A percentile compares a stretch with the other conserved stretches of the same genome.
Conservation (phyloP, 2,329 filamentous ascomycete genomes). For the Sclerotinia minor region DNA sequence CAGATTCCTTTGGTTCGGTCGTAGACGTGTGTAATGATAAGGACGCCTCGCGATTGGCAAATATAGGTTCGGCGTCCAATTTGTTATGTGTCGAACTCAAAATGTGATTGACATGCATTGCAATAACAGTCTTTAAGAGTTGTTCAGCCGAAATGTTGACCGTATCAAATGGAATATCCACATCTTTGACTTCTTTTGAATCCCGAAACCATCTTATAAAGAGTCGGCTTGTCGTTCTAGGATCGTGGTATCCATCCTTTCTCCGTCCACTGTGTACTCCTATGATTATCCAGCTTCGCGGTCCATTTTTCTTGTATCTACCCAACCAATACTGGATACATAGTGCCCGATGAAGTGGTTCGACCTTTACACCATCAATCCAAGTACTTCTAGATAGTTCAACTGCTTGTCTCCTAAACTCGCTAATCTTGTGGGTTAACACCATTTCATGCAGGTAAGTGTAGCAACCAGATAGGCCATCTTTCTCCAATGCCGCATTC, state of each 20-base stretch:
- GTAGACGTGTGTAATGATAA: constrained; percentile 59
- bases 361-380: constrained; percentile 75
- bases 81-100: constrained; percentile 65
- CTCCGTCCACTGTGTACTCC: constrained; percentile 69
- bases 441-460: constrained; percentile 83
- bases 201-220: constrained; percentile 81
- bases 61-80: constrained; percentile 61
- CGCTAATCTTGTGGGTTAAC: constrained; percentile 85
- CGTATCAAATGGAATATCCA: constrained; percentile 66
- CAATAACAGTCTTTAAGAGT: constrained; percentile 72
- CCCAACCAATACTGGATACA: constrained; percentile 89
- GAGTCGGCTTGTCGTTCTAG: constrained; percentile 55
- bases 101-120: constrained; percentile 70
- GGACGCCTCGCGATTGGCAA: constrained; percentile 57
- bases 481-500: constrained; percentile 68
- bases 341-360: constrained; percentile 77
- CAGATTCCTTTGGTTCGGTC: constrained; percentile 65
- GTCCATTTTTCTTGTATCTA: constrained; percentile 54
- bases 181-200: constrained; percentile 69
- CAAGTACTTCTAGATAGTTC: constrained; percentile 70
- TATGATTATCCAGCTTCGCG: constrained; percentile 89
- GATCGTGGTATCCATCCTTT: constrained; percentile 46
- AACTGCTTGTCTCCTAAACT: constrained; percentile 74
- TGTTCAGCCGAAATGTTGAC: constrained; percentile 69
- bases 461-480: constrained; percentile 79